Percentiles rank a stretch among this genome's conserved stretches.
Conservation (phyloP, 306 rosid genomes). For the Myrica gale region DNA sequence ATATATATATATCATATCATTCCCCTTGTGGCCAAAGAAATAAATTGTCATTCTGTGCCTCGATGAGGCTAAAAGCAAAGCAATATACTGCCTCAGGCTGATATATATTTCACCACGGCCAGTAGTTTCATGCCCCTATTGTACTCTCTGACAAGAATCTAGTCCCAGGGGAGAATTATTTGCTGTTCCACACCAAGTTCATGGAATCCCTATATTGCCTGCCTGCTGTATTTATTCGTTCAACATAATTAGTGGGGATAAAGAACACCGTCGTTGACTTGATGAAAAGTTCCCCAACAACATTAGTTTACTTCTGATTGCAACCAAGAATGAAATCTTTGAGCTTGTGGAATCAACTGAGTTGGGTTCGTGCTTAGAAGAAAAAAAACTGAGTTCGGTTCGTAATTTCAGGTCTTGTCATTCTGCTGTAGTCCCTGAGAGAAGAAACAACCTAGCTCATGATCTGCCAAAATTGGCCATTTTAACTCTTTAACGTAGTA, state of each 20-base stretch:
- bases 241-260: neutral
- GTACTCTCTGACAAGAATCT: neutral
- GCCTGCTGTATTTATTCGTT: neutral
- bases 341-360: too few species aligned
- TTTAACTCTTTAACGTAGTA: neutral
- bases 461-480: too few species aligned
- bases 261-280: too few species aligned
- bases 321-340: too few species aligned
- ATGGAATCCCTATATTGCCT: neutral
- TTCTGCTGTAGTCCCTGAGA: too few species aligned
- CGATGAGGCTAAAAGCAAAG: neutral
- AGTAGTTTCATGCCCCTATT: neutral
- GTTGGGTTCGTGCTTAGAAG: too few species aligned
- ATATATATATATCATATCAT: too few species aligned
- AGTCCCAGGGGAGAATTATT: neutral
- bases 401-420: too few species aligned
- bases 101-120: neutral
- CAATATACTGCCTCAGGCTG: neutral
- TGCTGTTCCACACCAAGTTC: neutral
- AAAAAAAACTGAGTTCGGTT: too few species aligned
- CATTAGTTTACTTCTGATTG: too few species aligned
- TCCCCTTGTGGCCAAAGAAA: neutral
- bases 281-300: too few species aligned
- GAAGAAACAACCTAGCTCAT: too few species aligned
- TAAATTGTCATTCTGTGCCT: neutral